These are phyloP conservation scores for Stemphylium lycopersici DNA, from an alignment of 2,329 filamentous ascomycete species.

Conservation along the genomic window DNA sequence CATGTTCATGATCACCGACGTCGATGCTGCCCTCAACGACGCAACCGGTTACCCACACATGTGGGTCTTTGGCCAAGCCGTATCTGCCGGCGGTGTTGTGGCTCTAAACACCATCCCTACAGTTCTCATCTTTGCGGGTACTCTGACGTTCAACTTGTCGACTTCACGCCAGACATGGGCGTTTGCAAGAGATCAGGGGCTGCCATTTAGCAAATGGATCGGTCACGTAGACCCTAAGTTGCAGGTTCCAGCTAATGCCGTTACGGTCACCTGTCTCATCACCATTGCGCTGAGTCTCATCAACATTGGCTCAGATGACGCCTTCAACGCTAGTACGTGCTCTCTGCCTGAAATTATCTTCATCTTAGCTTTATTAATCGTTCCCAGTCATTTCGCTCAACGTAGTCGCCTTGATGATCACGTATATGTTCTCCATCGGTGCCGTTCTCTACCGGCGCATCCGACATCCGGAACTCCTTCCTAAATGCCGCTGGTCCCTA, in stretches of 20 bases:
- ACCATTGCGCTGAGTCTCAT: slow-evolving; percentile 41
- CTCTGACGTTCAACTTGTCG: slow-evolving; percentile 38
- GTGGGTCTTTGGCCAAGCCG: slow-evolving; percentile 42
- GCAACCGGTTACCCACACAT: slow-evolving; percentile 43
- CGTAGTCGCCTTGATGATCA: slow-evolving; percentile 48
- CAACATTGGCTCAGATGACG: slow-evolving; percentile 45
- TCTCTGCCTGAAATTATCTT: no score
- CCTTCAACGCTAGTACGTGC: slow-evolving; percentile 42
- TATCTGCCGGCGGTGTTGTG: slow-evolving; percentile 34
- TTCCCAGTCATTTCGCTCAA: slow-evolving; percentile 48
- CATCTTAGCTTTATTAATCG: not conserved
- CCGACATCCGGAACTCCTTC: slow-evolving; percentile 46
- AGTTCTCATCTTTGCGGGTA: slow-evolving; percentile 41
- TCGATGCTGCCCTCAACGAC: slow-evolving; percentile 37
- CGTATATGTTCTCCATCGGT: slow-evolving; percentile 51
- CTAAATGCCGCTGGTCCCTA: slow-evolving; percentile 48
- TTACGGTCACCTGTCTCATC: slow-evolving; percentile 37
- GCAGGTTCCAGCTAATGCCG: slow-evolving; percentile 41
- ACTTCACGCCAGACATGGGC: slow-evolving; percentile 46
- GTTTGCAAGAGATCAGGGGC: slow-evolving; percentile 44
- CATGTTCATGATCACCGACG: slow-evolving; percentile 43
- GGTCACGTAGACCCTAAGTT: slow-evolving; percentile 33
- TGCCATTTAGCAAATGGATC: slow-evolving; percentile 42
- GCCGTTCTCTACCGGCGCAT: slow-evolving; percentile 50
- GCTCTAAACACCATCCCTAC: slow-evolving; percentile 40